Conservation (phyloP, 495 filamentous ascomycete species). For the Penicillium desertorum region DNA sequence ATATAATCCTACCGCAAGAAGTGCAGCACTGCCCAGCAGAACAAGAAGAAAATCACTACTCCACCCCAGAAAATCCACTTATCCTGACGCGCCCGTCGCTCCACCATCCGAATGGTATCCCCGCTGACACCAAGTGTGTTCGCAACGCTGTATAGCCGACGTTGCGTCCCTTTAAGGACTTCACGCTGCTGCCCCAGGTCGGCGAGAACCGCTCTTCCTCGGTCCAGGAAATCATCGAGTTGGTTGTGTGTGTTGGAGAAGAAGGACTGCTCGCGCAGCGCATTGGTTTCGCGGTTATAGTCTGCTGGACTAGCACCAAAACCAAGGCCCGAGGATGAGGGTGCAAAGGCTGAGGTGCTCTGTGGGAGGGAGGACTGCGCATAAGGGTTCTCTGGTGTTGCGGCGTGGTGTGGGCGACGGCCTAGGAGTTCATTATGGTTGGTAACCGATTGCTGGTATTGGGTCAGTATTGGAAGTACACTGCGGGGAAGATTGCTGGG, state of each 20-base stretch:
- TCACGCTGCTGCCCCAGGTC: conserved; percentile 89
- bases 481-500: not conserved
- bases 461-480: conserved; percentile 9
- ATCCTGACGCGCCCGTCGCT: conserved; percentile 86
- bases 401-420: conserved; percentile 78
- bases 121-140: conserved; percentile 92
- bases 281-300: conserved; percentile 71
- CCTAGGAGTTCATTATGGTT: conserved; percentile 85
- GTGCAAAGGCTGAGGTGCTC: conserved; percentile 42
- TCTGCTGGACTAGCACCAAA: conserved; percentile 58
- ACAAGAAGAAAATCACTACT: conserved; percentile 83
- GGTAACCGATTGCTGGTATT: conserved; percentile 57
- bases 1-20: conserved; percentile 60
- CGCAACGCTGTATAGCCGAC: conserved; percentile 83
- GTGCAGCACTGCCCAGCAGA: conserved; percentile 87
- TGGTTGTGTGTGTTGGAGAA: conserved; percentile 72
- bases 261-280: conserved; percentile 89
- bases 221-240: conserved; percentile 90
- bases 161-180: conserved; percentile 91
- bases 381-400: conserved; percentile 96
- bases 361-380: conserved; percentile 55
- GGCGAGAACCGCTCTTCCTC: conserved; percentile 83
- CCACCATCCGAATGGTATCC: conserved; percentile 94
- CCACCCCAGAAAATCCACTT: conserved; percentile 97
- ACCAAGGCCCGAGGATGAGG: conserved; percentile 47